Percentiles rank a stretch among this genome's conserved stretches.
These are phyloP conservation scores for Pythium monospermum DNA, from an alignment of 352 stramenopile species.

Conservation along the genomic window DNA sequence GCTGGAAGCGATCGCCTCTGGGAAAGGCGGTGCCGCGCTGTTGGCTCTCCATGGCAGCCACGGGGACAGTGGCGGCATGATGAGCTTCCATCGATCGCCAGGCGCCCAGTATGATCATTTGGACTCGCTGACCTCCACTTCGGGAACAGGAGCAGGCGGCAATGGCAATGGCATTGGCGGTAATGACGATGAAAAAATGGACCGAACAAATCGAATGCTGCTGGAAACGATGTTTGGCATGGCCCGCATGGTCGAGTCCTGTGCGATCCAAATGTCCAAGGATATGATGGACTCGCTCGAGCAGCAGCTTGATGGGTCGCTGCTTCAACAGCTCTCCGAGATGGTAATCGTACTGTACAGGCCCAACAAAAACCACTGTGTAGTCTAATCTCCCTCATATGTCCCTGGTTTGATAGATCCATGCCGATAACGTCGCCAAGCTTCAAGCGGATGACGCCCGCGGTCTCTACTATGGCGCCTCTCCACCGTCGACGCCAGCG, in stretches of 20 bases:
- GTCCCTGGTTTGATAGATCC: conserved; percentile 16
- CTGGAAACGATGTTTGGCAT: conserved; percentile 80
- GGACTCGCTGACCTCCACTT: conserved; percentile 21
- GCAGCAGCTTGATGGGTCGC: conserved; percentile 56
- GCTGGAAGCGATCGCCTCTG: conserved; percentile 45
- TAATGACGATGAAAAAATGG: conserved; percentile 47
- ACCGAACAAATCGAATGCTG: conserved; percentile 70
- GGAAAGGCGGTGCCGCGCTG: conserved; percentile 8
- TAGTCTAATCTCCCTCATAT: too few species aligned
- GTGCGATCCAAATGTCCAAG: conserved; percentile 79
- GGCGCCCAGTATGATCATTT: conserved; percentile 7
- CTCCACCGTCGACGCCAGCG: conserved; percentile 6
- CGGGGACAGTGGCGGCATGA: background rate
- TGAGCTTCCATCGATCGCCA: conserved; percentile 9
- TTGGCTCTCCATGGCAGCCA: background rate
- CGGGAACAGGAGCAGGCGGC: background rate
- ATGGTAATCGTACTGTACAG: conserved; percentile 38
- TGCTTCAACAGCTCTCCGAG: conserved; percentile 30
- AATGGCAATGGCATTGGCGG: background rate
- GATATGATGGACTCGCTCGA: conserved; percentile 80
- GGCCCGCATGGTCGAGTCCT: conserved; percentile 80
- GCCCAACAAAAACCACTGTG: too few species aligned
- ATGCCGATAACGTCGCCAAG: conserved; percentile 54
- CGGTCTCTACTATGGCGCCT: conserved; percentile 2
- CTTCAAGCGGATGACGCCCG: conserved; percentile 28